phyloP scores from a whole-genome alignment of 257 asterid genomes.

The Scutellaria minor region DNA sequence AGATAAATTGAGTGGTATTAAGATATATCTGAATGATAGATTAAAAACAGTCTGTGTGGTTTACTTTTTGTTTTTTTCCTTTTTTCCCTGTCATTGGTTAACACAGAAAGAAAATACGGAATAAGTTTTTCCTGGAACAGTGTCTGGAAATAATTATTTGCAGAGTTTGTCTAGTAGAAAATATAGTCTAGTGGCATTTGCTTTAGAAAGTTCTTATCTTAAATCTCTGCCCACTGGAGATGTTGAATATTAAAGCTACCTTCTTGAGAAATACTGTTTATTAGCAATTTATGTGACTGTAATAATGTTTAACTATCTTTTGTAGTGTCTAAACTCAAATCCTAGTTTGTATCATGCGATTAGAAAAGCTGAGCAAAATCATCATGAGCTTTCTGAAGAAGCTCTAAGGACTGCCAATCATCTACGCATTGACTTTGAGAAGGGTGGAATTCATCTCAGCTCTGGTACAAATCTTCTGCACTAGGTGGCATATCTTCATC shows the following conservation, averaged over 20 bases:
- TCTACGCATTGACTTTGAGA: slow-evolving; percentile 83
- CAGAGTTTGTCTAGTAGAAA: not conserved
- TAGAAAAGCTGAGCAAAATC: slow-evolving; percentile 74
- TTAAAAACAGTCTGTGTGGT: too few relatives aligned
- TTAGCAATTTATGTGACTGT: slow-evolving; percentile 6
- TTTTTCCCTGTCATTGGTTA: not conserved
- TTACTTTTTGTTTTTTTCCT: not conserved
- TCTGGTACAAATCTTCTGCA: slow-evolving; percentile 57
- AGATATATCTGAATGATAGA: too few relatives aligned
- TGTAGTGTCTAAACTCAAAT: slow-evolving; percentile 89
- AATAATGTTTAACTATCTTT: slow-evolving; percentile 27
- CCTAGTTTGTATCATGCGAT: slow-evolving; percentile 74
- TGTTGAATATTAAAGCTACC: slow-evolving; percentile 11
- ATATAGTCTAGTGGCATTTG: slow-evolving; percentile 10
- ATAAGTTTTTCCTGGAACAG: slow-evolving; percentile 13
- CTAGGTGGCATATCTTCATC: slow-evolving; percentile 17
- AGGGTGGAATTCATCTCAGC: slow-evolving; percentile 94
- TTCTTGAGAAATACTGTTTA: slow-evolving; percentile 3
- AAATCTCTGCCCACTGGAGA: not conserved
- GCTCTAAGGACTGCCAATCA: slow-evolving; percentile 73
- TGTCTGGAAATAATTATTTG: slow-evolving; percentile 14
- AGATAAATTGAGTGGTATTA: too few relatives aligned
- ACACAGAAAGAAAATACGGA: not conserved
- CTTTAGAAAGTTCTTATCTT: not conserved
- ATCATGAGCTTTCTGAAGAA: slow-evolving; percentile 75